Conservation (phyloP, 306 rosid genomes). For the Pachyrhizus erosus region DNA sequence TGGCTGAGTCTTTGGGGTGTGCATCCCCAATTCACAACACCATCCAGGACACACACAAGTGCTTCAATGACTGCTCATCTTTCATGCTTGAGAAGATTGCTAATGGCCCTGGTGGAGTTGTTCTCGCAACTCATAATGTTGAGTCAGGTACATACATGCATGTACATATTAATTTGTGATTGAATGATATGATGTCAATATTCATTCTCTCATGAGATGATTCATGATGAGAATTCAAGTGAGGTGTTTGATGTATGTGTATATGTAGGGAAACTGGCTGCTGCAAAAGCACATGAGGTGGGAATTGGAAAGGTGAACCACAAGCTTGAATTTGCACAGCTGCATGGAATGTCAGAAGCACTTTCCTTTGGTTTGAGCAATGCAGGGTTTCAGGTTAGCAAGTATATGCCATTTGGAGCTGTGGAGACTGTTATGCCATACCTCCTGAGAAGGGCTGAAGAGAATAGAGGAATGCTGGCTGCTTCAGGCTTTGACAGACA, state of each 20-base stretch:
- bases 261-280: conserved; percentile 73
- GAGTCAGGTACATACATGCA: conserved; percentile 71
- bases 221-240: not conserved
- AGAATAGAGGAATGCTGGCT: conserved; percentile 82
- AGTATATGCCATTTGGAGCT: conserved; percentile 95
- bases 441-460: conserved; percentile 89
- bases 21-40: conserved; percentile 78
- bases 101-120: conserved; percentile 64
- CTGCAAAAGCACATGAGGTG: conserved; percentile 70
- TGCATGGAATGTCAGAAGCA: conserved; percentile 90
- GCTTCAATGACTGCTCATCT: conserved; percentile 74
- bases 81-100: conserved; percentile 73
- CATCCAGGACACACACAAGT: conserved; percentile 73
- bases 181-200: not conserved
- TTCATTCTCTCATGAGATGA: not conserved
- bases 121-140: conserved; percentile 86
- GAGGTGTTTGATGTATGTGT: not conserved
- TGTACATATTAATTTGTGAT: not conserved
- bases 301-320: conserved; percentile 78
- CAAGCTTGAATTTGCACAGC: conserved; percentile 88
- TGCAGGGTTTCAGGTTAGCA: conserved; percentile 96
- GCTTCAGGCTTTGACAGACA: conserved; percentile 73
- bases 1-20: conserved; percentile 69
- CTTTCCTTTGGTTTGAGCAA: conserved; percentile 81
- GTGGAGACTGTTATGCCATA: conserved; percentile 83